Evolutionary conservation across 2,329 filamentous ascomycete species (phyloP).

Genomic region (Bisporella sp.): DNA sequence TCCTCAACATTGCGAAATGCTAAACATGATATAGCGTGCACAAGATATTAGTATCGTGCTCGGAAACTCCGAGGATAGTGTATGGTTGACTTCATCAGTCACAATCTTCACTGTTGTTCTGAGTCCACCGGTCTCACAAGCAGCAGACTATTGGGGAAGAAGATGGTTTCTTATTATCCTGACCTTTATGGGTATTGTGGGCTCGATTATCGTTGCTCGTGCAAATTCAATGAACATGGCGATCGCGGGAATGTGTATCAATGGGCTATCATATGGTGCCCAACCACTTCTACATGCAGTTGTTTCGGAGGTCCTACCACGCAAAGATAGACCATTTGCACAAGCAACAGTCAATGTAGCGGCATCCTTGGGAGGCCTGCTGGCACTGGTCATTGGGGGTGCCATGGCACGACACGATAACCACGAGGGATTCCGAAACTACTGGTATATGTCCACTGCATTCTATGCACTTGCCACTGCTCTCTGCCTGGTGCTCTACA

Average conservation of each 20-base stretch:
- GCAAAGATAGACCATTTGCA: conserved; percentile 29
- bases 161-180: conserved; percentile 33
- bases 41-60: no score
- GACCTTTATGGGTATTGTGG: conserved; percentile 28
- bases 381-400: conserved; percentile 30
- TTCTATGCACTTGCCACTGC: conserved; percentile 23
- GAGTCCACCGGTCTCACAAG: conserved; percentile 33
- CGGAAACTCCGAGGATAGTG: not conserved
- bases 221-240: conserved; percentile 29
- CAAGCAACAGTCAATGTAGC: conserved; percentile 30
- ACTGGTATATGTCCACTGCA: conserved; percentile 30
- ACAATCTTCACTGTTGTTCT: conserved; percentile 33
- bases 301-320: conserved; percentile 33
- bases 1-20: no score
- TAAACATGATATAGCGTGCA: no score
- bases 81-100: conserved; percentile 31
- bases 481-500: conserved; percentile 27
- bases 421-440: conserved; percentile 29
- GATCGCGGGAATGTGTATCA: conserved; percentile 32
- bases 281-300: conserved; percentile 35
- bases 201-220: conserved; percentile 30
- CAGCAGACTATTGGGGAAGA: conserved; percentile 36
- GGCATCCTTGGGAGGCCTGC: conserved; percentile 24
- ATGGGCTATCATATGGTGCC: conserved; percentile 30
- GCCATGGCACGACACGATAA: conserved; percentile 26